These are phyloP conservation scores for Cordyceps cateniannulata DNA, from an alignment of 2,329 filamentous ascomycete species.

Conservation along the genomic window DNA sequence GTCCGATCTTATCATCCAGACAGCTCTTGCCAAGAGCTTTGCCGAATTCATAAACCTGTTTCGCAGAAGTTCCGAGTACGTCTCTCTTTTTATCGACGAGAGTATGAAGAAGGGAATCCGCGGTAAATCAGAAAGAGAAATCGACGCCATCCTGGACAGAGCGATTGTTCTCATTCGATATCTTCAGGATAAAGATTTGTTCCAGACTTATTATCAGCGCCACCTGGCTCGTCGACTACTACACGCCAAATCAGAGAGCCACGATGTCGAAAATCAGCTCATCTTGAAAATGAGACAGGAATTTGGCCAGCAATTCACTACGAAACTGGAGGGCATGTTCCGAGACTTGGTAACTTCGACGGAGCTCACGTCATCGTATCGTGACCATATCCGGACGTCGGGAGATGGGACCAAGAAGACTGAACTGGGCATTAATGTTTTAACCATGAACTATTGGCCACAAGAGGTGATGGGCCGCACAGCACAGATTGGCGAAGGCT, in stretches of 20 bases:
- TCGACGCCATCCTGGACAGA: constrained; percentile 79
- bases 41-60: constrained; percentile 93
- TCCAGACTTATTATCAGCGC: constrained; percentile 97
- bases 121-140: constrained; percentile 82
- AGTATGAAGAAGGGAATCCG: constrained; percentile 91
- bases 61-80: constrained; percentile 75
- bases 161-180: constrained; percentile 84
- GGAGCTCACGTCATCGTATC: constrained; percentile 74
- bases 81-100: constrained; percentile 95
- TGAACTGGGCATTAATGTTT: constrained; percentile 76
- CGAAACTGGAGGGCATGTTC: constrained; percentile 95
- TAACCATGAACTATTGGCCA: constrained; percentile 94
- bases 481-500: constrained; percentile 42
- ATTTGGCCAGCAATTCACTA: constrained; percentile 87
- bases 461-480: constrained; percentile 72
- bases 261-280: constrained; percentile 91
- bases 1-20: constrained; percentile 70
- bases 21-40: constrained; percentile 79
- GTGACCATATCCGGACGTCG: constrained; percentile 53
- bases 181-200: constrained; percentile 85
- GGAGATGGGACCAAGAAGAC: constrained; percentile 47
- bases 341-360: constrained; percentile 87
- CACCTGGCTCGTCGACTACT: constrained; percentile 84
- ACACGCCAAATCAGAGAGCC: constrained; percentile 82
- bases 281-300: constrained; percentile 96